Percentiles rank a stretch among this genome's conserved stretches.
These are phyloP conservation scores for Lathyrus oleraceus DNA, from an alignment of 306 rosid species.

Conservation along the genomic window DNA sequence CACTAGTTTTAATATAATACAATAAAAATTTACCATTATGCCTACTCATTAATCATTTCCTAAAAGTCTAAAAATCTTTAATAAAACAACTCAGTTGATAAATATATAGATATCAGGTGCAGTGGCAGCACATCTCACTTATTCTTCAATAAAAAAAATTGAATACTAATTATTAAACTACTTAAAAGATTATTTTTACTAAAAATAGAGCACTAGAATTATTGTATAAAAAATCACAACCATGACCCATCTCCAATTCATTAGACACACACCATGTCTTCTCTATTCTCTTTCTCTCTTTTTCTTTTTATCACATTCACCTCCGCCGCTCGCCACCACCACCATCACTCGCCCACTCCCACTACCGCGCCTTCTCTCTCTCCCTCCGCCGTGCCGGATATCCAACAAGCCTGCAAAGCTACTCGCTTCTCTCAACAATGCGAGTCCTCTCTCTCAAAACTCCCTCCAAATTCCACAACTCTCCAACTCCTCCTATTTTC, in stretches of 20 bases:
- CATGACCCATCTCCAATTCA: background rate
- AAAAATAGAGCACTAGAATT: background rate
- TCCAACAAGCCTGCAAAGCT: constrained; percentile 65
- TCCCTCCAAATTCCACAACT: constrained; percentile 43
- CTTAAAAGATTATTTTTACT: no score
- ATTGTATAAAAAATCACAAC: background rate
- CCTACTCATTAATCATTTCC: background rate
- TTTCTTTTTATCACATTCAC: constrained; percentile 47
- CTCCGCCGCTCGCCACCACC: constrained; percentile 46
- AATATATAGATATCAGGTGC: no score
- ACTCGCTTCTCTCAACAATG: constrained; percentile 74
- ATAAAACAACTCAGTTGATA: no score
- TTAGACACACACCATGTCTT: constrained; percentile 41
- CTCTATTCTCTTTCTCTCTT: constrained; percentile 47
- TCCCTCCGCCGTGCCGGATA: constrained; percentile 4
- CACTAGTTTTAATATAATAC: no score
- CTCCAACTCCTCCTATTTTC: constrained; percentile 56
- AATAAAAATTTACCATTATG: background rate
- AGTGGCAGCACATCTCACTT: no score
- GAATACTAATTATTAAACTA: no score
- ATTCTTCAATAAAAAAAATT: no score
- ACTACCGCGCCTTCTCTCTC: background rate
- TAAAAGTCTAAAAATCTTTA: no score
- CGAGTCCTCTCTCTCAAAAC: constrained; percentile 43
- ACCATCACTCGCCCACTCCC: background rate